phyloP scores from a whole-genome alignment of 1,284 basidiomycete species.

The Schizophyllum amplum region DNA sequence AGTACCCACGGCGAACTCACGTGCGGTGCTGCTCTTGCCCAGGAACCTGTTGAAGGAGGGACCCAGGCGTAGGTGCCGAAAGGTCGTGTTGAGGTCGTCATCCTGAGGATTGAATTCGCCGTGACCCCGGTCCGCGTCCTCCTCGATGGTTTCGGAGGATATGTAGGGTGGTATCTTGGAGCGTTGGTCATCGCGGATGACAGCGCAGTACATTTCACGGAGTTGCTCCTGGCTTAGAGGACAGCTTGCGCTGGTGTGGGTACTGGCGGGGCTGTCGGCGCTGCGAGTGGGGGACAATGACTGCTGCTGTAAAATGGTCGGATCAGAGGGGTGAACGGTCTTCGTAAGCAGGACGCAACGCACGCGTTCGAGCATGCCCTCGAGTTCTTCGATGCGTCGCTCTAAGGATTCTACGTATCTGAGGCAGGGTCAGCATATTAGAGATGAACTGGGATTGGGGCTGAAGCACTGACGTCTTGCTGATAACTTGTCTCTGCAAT shows the following conservation, averaged over 20 bases:
- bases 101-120: background rate
- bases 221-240: background rate
- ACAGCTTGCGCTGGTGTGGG: constrained; percentile 14
- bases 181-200: background rate
- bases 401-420: constrained; percentile 72
- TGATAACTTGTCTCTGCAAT: constrained; percentile 71
- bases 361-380: constrained; percentile 53
- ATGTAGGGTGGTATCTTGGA: background rate
- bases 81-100: background rate
- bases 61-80: background rate
- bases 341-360: constrained; percentile 12
- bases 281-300: background rate
- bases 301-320: constrained; percentile 31
- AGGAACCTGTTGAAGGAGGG: background rate
- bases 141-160: too few species aligned
- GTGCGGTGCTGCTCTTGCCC: constrained; percentile 1
- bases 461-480: constrained; percentile 60
- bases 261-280: background rate
- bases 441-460: background rate
- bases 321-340: constrained; percentile 8
- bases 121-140: background rate
- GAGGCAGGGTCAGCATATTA: constrained; percentile 1
- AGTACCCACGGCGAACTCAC: background rate
- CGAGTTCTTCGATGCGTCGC: constrained; percentile 62
- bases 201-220: background rate